Evolutionary conservation across 2,329 filamentous ascomycete genomes (phyloP), one percentile per base, ranked within the genome.

Genomic region (Paracorniculantispora psalliotae): DNA sequence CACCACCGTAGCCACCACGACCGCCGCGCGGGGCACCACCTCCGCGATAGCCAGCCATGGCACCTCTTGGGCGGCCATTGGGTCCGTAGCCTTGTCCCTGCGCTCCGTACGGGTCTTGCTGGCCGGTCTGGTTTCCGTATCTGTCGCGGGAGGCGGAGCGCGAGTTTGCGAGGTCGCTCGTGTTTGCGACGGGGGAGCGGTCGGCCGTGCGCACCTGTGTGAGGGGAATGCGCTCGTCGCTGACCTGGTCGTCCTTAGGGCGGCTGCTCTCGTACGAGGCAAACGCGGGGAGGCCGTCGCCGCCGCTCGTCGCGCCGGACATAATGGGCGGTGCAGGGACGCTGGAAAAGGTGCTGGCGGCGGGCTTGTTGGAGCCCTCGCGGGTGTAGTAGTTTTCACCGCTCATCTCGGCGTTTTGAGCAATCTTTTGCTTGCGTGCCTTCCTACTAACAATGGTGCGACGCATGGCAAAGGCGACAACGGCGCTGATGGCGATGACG

Each of bases 391-490:
- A 97, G 69, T 92, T 94, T 67, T 94, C 87, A 28, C 93, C 93
- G 71, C 90, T 97, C 92, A 97, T 97, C 71, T 97, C 92, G 8
- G 92, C 91, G 70, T 97, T 96, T 72, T 96, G 90, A 2, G 87
- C 91, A 69, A 97, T 96, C 48, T 91, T 85, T 78, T 88, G 91
- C 80, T 94, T 92, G 62, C 92, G 84, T n/a, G 92, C 90, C 77
- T 97, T 97, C 67, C 93, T 85, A 72, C 90, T 90, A 62, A 97
- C 90, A 59, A 97, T 79, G 2, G 92, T 96, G 61, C 93, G 86
- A 63, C 94, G 89, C 92, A 97, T 97, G 23, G 91, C 92, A 71
- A 92, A 99, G 9, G 92, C 92, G 37, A 97, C 86, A 59, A 99
- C 82, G 44, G 88, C 89, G 69, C 90, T 90, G 25, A 91, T 79